These are phyloP conservation scores for Saccharomyces jurei DNA, from an alignment of 805 yeast species.

Conservation along the genomic window DNA sequence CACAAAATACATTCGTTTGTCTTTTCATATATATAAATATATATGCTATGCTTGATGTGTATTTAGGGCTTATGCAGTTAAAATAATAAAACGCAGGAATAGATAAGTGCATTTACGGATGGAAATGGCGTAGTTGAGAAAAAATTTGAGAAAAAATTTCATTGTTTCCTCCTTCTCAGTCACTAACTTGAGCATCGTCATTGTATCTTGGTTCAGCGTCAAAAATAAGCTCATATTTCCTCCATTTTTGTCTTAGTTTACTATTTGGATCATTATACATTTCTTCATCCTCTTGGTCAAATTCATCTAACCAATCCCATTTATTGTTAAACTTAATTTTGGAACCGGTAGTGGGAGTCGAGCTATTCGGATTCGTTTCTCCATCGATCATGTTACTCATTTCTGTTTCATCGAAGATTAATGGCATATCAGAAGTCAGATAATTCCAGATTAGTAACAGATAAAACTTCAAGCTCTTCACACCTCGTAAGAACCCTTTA, in stretches of 20 bases:
- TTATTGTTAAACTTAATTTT: slow-evolving; percentile 15
- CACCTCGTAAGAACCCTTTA: slow-evolving; percentile 77
- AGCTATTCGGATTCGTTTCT: slow-evolving; percentile 4
- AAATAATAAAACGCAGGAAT: not conserved
- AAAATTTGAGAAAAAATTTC: not conserved
- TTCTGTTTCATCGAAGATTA: slow-evolving; percentile 19
- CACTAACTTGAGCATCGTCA: slow-evolving; percentile 28
- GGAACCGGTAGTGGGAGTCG: not conserved
- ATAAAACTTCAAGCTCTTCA: slow-evolving; percentile 62
- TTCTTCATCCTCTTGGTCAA: slow-evolving; percentile 29
- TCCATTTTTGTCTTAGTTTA: slow-evolving; percentile 30
- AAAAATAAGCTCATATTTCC: slow-evolving; percentile 29
- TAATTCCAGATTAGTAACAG: slow-evolving; percentile 51
- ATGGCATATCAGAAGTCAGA: slow-evolving; percentile 38
- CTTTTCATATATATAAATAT: not conserved
- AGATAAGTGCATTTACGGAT: not conserved
- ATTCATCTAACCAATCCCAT: slow-evolving; percentile 36
- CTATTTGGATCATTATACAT: slow-evolving; percentile 26
- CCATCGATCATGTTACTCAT: slow-evolving; percentile 13
- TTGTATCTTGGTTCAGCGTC: slow-evolving; percentile 29
- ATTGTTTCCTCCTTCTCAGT: slow-evolving; percentile 8
- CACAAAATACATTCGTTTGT: not conserved
- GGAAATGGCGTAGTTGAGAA: not conserved
- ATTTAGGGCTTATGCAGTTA: not conserved
- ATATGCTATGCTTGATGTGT: not conserved